Conservation (phyloP, 2,329 filamentous ascomycete species). For the Emericellopsis atlantica region DNA sequence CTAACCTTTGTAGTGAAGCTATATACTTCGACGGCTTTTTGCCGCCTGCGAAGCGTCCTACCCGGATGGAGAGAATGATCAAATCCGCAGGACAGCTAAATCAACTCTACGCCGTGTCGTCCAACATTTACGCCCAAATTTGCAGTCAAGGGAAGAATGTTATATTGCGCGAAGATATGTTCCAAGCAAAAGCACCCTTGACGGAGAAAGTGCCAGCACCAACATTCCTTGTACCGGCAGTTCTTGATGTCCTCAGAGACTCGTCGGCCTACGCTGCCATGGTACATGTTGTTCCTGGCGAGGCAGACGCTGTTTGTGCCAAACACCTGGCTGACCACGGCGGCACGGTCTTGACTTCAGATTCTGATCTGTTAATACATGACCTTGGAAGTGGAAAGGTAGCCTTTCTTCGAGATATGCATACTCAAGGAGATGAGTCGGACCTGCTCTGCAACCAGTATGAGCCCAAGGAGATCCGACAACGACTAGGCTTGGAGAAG, state of each 20-base stretch:
- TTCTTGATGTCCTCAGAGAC: slow-evolving; percentile 55
- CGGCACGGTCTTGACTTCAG: slow-evolving; percentile 60
- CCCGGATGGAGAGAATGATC: slow-evolving; percentile 48
- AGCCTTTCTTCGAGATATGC: slow-evolving; percentile 55
- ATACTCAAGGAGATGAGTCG: slow-evolving; percentile 14
- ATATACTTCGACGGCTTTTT: slow-evolving; percentile 84
- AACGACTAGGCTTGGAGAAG: slow-evolving; percentile 25
- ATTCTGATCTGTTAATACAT: slow-evolving; percentile 75
- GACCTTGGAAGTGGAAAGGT: slow-evolving; percentile 55
- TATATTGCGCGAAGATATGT: slow-evolving; percentile 9
- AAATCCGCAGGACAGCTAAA: slow-evolving; percentile 41
- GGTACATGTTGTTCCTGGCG: slow-evolving; percentile 58
- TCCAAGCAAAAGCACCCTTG: slow-evolving; percentile 9
- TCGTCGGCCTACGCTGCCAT: slow-evolving; percentile 27
- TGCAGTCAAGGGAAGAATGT: not conserved
- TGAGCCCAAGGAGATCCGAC: slow-evolving; percentile 16
- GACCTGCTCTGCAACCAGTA: not conserved
- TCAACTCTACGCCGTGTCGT: not conserved
- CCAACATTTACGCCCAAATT: not conserved
- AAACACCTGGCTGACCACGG: slow-evolving; percentile 39
- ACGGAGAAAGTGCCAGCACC: slow-evolving; percentile 29
- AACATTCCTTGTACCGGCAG: slow-evolving; percentile 66
- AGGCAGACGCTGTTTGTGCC: slow-evolving; percentile 77
- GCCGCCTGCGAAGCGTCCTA: slow-evolving; percentile 50
- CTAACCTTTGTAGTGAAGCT: slow-evolving; percentile 23